Percentiles rank a stretch among this genome's conserved stretches.
Evolutionary conservation across 805 yeast species (phyloP).

Genomic region (Metschnikowia arizonensis): DNA sequence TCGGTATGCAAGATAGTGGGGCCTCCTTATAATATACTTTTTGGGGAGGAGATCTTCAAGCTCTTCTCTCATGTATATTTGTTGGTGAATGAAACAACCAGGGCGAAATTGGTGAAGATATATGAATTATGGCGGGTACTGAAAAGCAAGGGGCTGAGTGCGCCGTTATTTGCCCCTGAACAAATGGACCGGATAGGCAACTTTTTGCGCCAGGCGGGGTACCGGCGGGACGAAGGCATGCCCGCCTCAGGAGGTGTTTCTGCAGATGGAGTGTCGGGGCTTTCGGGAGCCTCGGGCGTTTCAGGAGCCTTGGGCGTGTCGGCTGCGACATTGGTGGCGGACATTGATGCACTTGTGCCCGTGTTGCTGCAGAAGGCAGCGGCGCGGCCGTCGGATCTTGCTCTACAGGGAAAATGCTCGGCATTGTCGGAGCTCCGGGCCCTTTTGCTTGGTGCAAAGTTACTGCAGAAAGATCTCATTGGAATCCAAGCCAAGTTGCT

Average conservation of each 20-base stretch:
- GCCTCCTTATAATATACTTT: conserved; percentile 76
- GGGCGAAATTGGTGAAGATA: conserved; percentile 66
- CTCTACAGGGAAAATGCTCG: conserved; percentile 40
- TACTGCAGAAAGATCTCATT: conserved; percentile 32
- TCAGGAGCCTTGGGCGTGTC: conserved; percentile 6
- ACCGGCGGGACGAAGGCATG: conserved; percentile 9
- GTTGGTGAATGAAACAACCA: conserved; percentile 69
- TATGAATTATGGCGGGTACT: conserved; percentile 87
- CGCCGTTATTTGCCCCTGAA: conserved; percentile 67
- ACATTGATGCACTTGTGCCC: conserved; percentile 37
- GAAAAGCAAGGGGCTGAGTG: conserved; percentile 51
- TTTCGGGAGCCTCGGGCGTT: conserved; percentile 1
- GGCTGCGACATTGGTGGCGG: conserved; percentile 23
- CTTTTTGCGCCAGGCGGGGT: conserved; percentile 48
- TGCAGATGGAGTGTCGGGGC: background rate
- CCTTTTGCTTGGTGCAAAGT: conserved; percentile 35
- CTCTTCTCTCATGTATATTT: conserved; percentile 74
- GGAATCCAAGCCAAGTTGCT: conserved; percentile 38
- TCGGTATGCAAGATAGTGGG: conserved; percentile 91
- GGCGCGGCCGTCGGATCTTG: conserved; percentile 32
- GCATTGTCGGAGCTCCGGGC: conserved; percentile 43
- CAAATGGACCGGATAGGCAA: conserved; percentile 69
- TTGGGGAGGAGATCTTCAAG: conserved; percentile 65
- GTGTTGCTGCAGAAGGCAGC: conserved; percentile 39
- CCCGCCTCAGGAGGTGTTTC: background rate